Evolutionary conservation across 2,329 filamentous ascomycete genomes (phyloP), one percentile per base, ranked within the genome.

Genomic region (Phoma sp.): DNA sequence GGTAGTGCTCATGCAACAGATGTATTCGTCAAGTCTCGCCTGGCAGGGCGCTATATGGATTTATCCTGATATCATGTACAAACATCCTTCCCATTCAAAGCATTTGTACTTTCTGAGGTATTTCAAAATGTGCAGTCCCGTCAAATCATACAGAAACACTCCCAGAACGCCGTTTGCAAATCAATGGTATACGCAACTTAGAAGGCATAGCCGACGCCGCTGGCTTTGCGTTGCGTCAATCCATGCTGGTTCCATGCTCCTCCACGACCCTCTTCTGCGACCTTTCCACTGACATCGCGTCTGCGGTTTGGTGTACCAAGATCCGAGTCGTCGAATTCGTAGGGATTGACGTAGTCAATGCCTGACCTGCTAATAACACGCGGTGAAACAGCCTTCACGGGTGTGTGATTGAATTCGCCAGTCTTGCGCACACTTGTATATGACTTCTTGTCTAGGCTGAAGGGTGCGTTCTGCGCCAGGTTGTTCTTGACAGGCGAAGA

Each of bases 201-300:
- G 36, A 52, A 49, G 38, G 38, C 30, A 25, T 50, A 46, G n/a
- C 48, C 50, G 36, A 72, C 67, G 53, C 67, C 77, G 64, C 73
- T 78, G 11, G 76, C 70, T 54, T 77, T 80, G 60, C 79, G 68
- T 48, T 73, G 67, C 21, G 64, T 68, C 49, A 76, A 28, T 17
- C 64, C 68, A 36, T 57, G 52, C 18, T 49, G 48, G 46, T 52
- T 61, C 62, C 72, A 73, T 20, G 70, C 55, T 5, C 68, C 72
- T 4, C 71, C 84, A 39, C 83, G 77, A 2, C 89, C 89, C 69
- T 93, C 90, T 71, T 92, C 89, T 0, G 83, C 88, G 49, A 87
- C 74, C 78, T 89, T 91, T 1, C 89, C 90, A 68, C 88, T 92
- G 2, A 91, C 88, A 56, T 88, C 86, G 45, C 67, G 46, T 54